phyloP scores from a whole-genome alignment of 352 stramenopile genomes.

The Phytophthora foliorum region DNA sequence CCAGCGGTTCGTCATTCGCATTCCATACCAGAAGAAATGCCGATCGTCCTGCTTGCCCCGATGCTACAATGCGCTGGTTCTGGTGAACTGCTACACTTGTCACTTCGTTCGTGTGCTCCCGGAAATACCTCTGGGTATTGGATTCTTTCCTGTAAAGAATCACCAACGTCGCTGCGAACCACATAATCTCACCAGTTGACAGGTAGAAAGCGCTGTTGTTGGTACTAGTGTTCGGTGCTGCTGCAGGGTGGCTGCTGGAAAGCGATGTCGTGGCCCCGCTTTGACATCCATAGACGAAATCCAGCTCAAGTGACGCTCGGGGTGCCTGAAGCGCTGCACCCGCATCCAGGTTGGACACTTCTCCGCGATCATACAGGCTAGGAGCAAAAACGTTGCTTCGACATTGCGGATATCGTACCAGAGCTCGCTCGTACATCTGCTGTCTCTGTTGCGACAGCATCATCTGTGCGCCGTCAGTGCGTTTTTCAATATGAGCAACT shows the following conservation, averaged over 20 bases:
- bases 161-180: slow-evolving; percentile 67
- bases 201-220: slow-evolving; percentile 67
- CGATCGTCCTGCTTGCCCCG: slow-evolving; percentile 64
- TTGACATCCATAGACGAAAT: slow-evolving; percentile 73
- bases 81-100: slow-evolving; percentile 66
- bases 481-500: slow-evolving; percentile 79
- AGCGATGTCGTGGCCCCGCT: slow-evolving; percentile 39
- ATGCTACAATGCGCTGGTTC: slow-evolving; percentile 69
- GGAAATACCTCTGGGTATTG: slow-evolving; percentile 67
- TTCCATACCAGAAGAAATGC: slow-evolving; percentile 79
- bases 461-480: slow-evolving; percentile 47
- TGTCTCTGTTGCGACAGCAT: slow-evolving; percentile 68
- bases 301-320: slow-evolving; percentile 55
- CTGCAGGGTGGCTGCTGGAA: slow-evolving; percentile 34
- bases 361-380: slow-evolving; percentile 52
- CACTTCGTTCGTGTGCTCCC: slow-evolving; percentile 70
- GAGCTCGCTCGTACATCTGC: slow-evolving; percentile 67
- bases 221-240: slow-evolving; percentile 43
- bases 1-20: slow-evolving; percentile 62
- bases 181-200: slow-evolving; percentile 67
- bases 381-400: slow-evolving; percentile 75
- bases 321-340: slow-evolving; percentile 23
- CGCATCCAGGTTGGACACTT: slow-evolving; percentile 23
- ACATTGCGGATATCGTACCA: slow-evolving; percentile 74
- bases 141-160: slow-evolving; percentile 64